Evolutionary conservation across 176 grass and related monocot genomes (phyloP).

Genomic region (sorghum (Sorghum bicolor)): Sorghum_bicolor_NCBIv3 NC_012871.2:60695001-60695500

Average conservation of each 20-base stretch:
- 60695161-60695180: neutral
- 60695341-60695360: neutral
- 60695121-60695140: neutral
- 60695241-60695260: slow-evolving; percentile 54
- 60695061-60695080: slow-evolving; percentile 25
- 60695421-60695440: slow-evolving; percentile 36
- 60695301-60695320: neutral
- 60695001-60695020: slow-evolving; percentile 30
- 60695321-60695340: neutral
- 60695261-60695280: slow-evolving; percentile 25
- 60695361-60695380: too few relatives aligned
- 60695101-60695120: neutral
- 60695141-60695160: neutral
- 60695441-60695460: slow-evolving; percentile 12
- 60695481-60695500: neutral
- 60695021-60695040: neutral
- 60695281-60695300: neutral
- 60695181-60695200: neutral
- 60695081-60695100: neutral
- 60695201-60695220: slow-evolving; percentile 79
- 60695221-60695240: slow-evolving; percentile 66
- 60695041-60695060: slow-evolving; percentile 51
- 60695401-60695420: neutral
- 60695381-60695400: neutral
- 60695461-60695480: neutral